Conservation (phyloP, 208 protist species). For the Naegleria fowleri region DNA sequence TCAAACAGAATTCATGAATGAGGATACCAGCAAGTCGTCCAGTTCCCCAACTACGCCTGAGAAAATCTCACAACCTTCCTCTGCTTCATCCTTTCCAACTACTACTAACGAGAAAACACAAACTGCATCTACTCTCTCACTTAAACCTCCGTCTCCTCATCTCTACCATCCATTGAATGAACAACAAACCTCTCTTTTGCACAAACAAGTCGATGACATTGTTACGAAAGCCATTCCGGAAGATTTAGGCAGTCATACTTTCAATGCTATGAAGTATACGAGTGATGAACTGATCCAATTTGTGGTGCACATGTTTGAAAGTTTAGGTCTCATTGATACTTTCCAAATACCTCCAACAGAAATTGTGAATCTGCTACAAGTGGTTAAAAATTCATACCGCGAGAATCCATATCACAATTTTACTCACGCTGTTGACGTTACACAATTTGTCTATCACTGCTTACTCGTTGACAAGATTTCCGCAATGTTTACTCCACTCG, state of each 20-base stretch:
- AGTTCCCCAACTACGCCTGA: background rate
- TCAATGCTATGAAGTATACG: background rate
- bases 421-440: conserved; percentile 56
- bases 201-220: background rate
- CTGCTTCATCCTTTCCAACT: background rate
- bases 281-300: background rate
- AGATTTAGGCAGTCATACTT: background rate
- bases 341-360: background rate
- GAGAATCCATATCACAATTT: conserved; percentile 65
- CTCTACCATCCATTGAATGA: background rate
- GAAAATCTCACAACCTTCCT: background rate
- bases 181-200: background rate
- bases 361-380: conserved; percentile 19
- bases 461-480: conserved; percentile 10
- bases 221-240: background rate
- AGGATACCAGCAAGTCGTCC: background rate
- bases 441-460: conserved; percentile 48
- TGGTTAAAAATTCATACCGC: conserved; percentile 18
- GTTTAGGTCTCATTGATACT: background rate
- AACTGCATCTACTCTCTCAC: background rate
- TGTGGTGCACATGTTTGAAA: background rate
- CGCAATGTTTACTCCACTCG: conserved; percentile 38
- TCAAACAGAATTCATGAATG: background rate
- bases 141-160: background rate
- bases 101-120: background rate